Conservation (phyloP, 148 eudicot species). For the Camellia sinensis region DNA sequence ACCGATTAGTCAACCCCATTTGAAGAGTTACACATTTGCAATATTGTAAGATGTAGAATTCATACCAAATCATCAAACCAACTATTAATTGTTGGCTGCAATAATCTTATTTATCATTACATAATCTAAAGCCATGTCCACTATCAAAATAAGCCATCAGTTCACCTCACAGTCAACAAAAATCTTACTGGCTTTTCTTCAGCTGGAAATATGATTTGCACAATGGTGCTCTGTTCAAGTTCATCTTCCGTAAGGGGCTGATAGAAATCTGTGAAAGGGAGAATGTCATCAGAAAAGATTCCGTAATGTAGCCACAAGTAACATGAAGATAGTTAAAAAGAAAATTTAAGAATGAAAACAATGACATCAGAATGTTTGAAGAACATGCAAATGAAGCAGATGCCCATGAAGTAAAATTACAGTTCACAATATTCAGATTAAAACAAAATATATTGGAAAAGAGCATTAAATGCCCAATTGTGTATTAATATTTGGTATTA, state of each 20-base stretch:
- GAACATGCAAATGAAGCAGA: neutral
- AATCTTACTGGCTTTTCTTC: constrained; percentile 76
- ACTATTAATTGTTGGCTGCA: neutral
- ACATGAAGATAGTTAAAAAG: neutral
- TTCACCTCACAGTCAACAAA: neutral
- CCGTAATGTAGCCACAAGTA: neutral
- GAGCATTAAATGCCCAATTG: too few relatives aligned
- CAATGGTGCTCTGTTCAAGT: constrained; percentile 79
- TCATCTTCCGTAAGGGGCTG: constrained; percentile 86
- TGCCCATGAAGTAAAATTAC: constrained; percentile 5
- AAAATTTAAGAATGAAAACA: neutral
- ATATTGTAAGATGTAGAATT: neutral
- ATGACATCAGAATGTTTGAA: neutral
- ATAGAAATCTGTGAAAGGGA: constrained; percentile 68
- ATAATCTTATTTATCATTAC: neutral
- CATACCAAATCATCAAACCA: neutral
- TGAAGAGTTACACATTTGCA: neutral
- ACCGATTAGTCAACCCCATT: constrained; percentile 6
- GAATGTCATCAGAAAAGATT: neutral
- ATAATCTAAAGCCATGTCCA: neutral
- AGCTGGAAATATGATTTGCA: constrained; percentile 57
- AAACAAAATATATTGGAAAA: neutral
- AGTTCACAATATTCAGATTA: neutral
- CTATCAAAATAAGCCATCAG: neutral
- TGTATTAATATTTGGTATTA: too few relatives aligned